Evolutionary conservation across 2,329 filamentous ascomycete species (phyloP).

Genomic region (Trichoderma atroviride): DNA sequence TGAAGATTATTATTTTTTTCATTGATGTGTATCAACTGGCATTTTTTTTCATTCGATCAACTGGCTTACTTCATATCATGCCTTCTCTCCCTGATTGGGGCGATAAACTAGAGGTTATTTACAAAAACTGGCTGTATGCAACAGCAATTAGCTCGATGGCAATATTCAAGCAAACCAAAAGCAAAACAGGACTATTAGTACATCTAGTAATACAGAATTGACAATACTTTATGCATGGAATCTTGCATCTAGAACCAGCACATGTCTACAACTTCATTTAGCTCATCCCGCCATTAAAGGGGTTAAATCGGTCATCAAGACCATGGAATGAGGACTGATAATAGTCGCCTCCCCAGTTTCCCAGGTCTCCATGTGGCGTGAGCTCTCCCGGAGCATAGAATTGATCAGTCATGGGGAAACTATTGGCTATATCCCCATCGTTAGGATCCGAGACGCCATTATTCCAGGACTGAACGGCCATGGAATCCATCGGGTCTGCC

Average conservation of each 20-base stretch:
- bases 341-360: conserved; percentile 25
- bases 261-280: neutral
- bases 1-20: neutral
- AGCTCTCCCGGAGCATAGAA: conserved; percentile 29
- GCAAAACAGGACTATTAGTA: conserved; percentile 11
- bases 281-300: conserved; percentile 18
- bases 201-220: conserved; percentile 9
- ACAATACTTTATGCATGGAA: neutral
- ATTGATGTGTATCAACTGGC: neutral
- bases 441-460: conserved; percentile 34
- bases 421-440: conserved; percentile 27
- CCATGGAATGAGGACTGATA: conserved; percentile 34
- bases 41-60: too few relatives aligned
- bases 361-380: conserved; percentile 35
- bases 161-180: neutral
- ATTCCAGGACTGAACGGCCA: conserved; percentile 38
- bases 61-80: neutral
- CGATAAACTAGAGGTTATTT: neutral
- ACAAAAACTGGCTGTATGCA: neutral
- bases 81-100: neutral
- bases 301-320: conserved; percentile 33
- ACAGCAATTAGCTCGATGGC: neutral
- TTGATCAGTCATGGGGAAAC: conserved; percentile 33
- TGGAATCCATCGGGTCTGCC: conserved; percentile 26
- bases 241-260: neutral